Evolutionary conservation across 495 filamentous ascomycete genomes (phyloP), one percentile per base, ranked within the genome.

Genomic region (Xylaria longipes): DNA sequence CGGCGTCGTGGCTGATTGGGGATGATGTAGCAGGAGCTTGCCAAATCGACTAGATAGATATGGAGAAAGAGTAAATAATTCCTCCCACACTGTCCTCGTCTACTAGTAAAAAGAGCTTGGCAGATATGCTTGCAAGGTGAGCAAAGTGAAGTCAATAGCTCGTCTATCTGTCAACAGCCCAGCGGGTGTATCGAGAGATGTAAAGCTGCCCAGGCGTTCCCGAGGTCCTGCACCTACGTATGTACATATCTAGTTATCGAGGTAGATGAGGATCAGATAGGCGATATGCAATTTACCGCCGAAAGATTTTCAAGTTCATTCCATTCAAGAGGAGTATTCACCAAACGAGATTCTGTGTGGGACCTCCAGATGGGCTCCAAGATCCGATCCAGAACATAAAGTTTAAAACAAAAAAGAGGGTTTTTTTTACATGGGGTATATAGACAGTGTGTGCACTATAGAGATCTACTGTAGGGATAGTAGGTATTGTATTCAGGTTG

Each of bases 281-380:
- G 52, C 14, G 27, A 56, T 56, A 56, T 56, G 52, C 52, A 56
- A 56, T 27, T 54, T 11, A 2, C 12, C 0, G 11, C 25, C 50
- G 1, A 37, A 37, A 3, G n/a, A 2, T 0, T 25, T 25, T 52
- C 12, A 25, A 52, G 20, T 4, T 14, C 48, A 52, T 52, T 52
- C 48, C 48, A 52, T 52, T 52, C 20, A 22, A 52, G 48, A 52
- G 20, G 22, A 52, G 27, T 52, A 52, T 52, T 52, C 48, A 52
- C 11, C 27, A 22, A 27, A 27, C 48, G 48, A 52, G 48, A 31
- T 17, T 56, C 7, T 0, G 31, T 29, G 14, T 52, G 48, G 48
- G 48, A 20, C 41, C 5, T 45, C 17, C n/a, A n/a, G n/a, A n/a
- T n/a, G n/a, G n/a, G n/a, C n/a, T n/a, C n/a, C n/a, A n/a, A n/a